Evolutionary conservation across 805 yeast species (phyloP).

Genomic region (Zygoascus biomembranicola): DNA sequence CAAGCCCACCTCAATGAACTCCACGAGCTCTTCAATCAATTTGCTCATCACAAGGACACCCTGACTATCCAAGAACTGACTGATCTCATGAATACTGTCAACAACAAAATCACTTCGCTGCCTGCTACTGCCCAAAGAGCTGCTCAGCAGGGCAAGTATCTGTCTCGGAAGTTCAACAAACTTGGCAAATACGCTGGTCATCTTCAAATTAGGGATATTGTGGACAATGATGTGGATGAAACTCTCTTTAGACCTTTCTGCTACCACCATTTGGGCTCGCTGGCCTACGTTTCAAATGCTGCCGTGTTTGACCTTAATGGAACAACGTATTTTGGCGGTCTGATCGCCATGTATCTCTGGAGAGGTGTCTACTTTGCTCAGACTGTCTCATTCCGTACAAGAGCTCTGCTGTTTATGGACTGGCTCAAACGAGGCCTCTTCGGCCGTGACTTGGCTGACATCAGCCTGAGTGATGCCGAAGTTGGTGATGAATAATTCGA

Average conservation of each 20-base stretch:
- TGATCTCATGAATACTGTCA: constrained; percentile 44
- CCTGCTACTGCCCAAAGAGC: constrained; percentile 76
- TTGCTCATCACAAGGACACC: constrained; percentile 43
- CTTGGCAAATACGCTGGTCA: constrained; percentile 40
- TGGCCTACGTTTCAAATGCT: constrained; percentile 62
- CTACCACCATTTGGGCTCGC: constrained; percentile 56
- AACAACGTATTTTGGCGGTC: constrained; percentile 54
- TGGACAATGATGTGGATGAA: constrained; percentile 50
- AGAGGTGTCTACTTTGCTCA: constrained; percentile 63
- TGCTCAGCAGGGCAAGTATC: constrained; percentile 58
- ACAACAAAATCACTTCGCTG: constrained; percentile 54
- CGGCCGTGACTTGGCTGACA: constrained; percentile 28
- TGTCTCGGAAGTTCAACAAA: constrained; percentile 51
- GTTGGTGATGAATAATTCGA: neutral
- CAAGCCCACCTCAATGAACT: constrained; percentile 46
- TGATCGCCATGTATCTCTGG: constrained; percentile 67
- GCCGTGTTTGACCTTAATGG: constrained; percentile 62
- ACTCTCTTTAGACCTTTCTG: constrained; percentile 49
- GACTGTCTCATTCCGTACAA: constrained; percentile 54
- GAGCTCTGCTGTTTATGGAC: constrained; percentile 56
- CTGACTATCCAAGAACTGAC: constrained; percentile 46
- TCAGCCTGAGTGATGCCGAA: constrained; percentile 2
- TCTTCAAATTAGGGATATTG: constrained; percentile 36
- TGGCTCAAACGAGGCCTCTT: constrained; percentile 50
- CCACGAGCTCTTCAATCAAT: constrained; percentile 44